Percentiles rank a stretch among this genome's conserved stretches.
These are phyloP conservation scores for Penicillium sp. DNA, from an alignment of 2,329 filamentous ascomycete species.

Conservation along the genomic window DNA sequence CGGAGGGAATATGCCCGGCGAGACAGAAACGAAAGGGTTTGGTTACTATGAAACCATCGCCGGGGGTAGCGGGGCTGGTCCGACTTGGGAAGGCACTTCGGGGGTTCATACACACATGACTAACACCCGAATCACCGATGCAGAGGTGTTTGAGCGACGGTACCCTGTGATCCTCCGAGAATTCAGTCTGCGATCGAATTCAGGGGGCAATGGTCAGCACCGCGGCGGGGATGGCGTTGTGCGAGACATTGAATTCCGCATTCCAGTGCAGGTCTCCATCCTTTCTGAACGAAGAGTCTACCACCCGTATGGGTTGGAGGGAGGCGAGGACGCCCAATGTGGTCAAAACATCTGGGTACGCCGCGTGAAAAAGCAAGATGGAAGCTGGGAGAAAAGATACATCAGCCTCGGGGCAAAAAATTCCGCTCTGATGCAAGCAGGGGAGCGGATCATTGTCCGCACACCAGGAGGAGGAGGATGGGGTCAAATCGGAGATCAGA, in stretches of 20 bases:
- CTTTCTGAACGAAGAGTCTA: conserved; percentile 71
- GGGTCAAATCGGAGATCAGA: conserved; percentile 51
- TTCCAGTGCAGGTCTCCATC: conserved; percentile 73
- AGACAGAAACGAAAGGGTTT: conserved; percentile 46
- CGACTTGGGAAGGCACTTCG: conserved; percentile 68
- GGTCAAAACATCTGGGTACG: conserved; percentile 80
- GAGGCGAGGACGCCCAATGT: conserved; percentile 71
- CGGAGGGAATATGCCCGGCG: conserved; percentile 19
- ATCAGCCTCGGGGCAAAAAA: conserved; percentile 35
- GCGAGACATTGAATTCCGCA: conserved; percentile 76
- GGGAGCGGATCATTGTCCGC: conserved; percentile 39
- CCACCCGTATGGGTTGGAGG: conserved; percentile 73
- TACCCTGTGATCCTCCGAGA: conserved; percentile 72
- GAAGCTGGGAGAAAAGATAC: conserved; percentile 18
- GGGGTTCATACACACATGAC: conserved; percentile 86
- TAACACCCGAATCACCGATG: conserved; percentile 79
- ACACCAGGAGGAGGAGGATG: conserved; percentile 42
- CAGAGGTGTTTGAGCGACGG: conserved; percentile 73
- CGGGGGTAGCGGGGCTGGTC: conserved; percentile 71
- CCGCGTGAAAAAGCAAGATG: conserved; percentile 9
- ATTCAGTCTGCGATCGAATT: conserved; percentile 63
- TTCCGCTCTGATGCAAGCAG: conserved; percentile 32
- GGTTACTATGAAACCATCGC: conserved; percentile 84
- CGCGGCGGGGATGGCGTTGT: conserved; percentile 73
- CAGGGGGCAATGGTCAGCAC: conserved; percentile 64